Percentiles rank a stretch among this genome's conserved stretches.
Evolutionary conservation across 139 green algal genomes (phyloP).

Genomic region (Coccomyxa sp.): DNA sequence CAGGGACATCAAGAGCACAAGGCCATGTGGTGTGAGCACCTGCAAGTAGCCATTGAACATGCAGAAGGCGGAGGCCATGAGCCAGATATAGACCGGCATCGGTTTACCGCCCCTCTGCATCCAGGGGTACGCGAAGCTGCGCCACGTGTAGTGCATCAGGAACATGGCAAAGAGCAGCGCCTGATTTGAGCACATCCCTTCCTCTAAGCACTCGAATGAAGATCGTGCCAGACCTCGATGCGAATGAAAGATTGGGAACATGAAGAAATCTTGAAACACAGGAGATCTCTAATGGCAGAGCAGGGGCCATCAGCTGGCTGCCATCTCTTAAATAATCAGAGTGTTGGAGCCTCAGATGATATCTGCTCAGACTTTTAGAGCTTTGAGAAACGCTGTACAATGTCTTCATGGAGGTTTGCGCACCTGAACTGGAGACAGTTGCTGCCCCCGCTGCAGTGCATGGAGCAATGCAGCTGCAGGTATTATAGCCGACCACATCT

Average conservation of each 20-base stretch:
- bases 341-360: not conserved
- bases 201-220: not conserved
- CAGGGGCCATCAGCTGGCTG: not conserved
- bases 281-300: not conserved
- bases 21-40: conserved; percentile 13
- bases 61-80: conserved; percentile 58
- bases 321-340: not conserved
- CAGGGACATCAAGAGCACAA: no score
- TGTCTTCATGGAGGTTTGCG: not conserved
- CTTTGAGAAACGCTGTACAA: not conserved
- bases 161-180: conserved; percentile 11
- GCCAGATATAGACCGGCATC: conserved; percentile 53
- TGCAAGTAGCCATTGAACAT: conserved; percentile 71
- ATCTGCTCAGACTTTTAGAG: not conserved
- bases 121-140: conserved; percentile 53
- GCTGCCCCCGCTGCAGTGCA: not conserved
- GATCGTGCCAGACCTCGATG: no score
- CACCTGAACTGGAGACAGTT: not conserved
- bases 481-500: not conserved
- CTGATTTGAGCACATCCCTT: not conserved
- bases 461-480: not conserved
- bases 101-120: conserved; percentile 41
- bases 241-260: no score
- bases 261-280: not conserved
- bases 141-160: conserved; percentile 36